Evolutionary conservation across 2,329 filamentous ascomycete species (phyloP), one percentile per base, ranked within the genome.

Genomic region (Lachnellula hyalina): DNA sequence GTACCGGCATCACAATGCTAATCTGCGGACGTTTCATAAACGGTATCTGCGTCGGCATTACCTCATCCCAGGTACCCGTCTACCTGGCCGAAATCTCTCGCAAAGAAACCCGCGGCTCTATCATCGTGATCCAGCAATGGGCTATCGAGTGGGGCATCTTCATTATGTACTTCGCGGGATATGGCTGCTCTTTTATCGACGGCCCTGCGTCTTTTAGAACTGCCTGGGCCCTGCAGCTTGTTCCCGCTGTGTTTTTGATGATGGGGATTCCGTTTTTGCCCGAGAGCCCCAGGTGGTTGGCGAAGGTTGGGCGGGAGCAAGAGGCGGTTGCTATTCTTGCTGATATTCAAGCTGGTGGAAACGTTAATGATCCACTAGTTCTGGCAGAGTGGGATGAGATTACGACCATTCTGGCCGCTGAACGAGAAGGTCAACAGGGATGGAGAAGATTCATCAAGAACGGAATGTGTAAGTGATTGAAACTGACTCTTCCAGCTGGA

Each of bases 1-100:
- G 81, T 6, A 79, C 84, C 62, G 79, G 82, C 66, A 81, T 85
- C 54, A 75, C 73, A 38, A 83, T 84, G 86, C 75, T 90, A 21
- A 80, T 86, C 47, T 82, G 80, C 25, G 85, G 86, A 47, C 85
- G 86, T 63, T 69, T 87, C 68, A 82, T 90, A 73, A 88, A 88
- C 71, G 86, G 86, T 56, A 68, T 89, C 60, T 80, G 81, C 47
- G 85, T 89, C 56, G 87, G 86, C 61, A 88, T 89, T 67, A 85
- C 82, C 69, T 88, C 84, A 23, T 84, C 86, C 25, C 84, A 89
- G 66, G 86, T 87, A 1, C 85, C 84, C 0, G 84, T 87, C 55
- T 89, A 88, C 68, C 82, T 88, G 49, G 81, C 83, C 34, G 86
- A 89, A 67, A 76, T 77, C 15, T 70, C 74, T 1, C 70, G 70